Evolutionary conservation across 2,329 filamentous ascomycete genomes (phyloP).

Genomic region (Sporothrix globosa): DNA sequence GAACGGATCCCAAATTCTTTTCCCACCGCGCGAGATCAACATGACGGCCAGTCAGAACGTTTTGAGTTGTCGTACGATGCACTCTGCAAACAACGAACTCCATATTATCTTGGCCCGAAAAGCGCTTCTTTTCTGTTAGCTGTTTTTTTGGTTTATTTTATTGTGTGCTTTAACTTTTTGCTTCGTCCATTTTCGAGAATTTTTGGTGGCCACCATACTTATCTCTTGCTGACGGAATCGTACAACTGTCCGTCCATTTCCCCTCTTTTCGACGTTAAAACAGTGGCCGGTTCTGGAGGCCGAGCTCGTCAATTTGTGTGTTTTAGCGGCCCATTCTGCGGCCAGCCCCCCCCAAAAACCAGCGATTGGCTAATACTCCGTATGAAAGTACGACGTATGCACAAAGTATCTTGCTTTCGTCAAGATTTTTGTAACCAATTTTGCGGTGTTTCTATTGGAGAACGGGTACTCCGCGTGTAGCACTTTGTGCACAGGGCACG

Average conservation of each 20-base stretch:
- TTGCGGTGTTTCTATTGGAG: background rate
- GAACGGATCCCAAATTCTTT: background rate
- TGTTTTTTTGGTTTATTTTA: background rate
- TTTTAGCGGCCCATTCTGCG: conserved; percentile 16
- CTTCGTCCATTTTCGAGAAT: background rate
- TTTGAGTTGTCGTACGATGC: background rate
- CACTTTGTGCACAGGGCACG: background rate
- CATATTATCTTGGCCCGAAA: background rate
- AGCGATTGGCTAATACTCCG: background rate
- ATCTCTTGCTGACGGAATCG: conserved; percentile 3
- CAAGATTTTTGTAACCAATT: background rate
- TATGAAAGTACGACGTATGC: background rate
- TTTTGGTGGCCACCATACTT: background rate
- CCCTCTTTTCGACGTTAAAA: background rate
- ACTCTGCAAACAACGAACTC: background rate
- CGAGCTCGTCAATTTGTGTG: background rate
- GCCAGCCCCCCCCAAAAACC: background rate
- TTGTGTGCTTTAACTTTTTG: background rate
- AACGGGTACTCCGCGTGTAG: background rate
- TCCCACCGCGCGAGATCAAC: conserved; percentile 5
- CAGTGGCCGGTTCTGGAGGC: background rate
- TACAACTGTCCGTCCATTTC: background rate
- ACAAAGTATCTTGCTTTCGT: conserved; percentile 11
- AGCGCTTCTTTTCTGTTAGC: no score
- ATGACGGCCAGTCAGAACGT: background rate